These are phyloP conservation scores for Vanrija sp. DNA, from an alignment of 1,284 basidiomycete species.

Conservation along the genomic window DNA sequence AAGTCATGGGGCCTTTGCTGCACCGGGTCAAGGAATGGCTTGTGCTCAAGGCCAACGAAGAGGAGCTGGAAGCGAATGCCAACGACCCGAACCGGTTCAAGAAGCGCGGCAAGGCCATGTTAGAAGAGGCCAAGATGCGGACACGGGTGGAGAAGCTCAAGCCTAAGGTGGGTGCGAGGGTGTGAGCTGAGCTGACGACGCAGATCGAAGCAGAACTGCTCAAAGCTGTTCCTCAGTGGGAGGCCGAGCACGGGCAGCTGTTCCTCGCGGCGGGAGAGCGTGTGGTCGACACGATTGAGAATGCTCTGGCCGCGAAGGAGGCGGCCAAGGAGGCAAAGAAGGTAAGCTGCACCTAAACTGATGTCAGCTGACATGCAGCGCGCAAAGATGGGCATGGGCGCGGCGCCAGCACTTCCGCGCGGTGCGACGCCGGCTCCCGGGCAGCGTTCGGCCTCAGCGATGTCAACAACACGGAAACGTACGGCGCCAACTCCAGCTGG, in stretches of 20 bases:
- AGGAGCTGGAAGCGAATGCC: conserved; percentile 63
- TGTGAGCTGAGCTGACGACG: not conserved
- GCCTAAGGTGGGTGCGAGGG: conserved; percentile 65
- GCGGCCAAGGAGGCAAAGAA: conserved; percentile 72
- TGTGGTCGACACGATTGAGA: conserved; percentile 73
- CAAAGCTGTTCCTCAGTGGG: conserved; percentile 77
- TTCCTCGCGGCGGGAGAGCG: conserved; percentile 85
- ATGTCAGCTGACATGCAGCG: conserved; percentile 16
- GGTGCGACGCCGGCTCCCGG: conserved; percentile 15
- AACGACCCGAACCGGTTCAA: conserved; percentile 47
- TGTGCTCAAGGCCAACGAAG: conserved; percentile 84
- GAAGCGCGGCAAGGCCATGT: conserved; percentile 62
- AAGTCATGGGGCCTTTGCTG: conserved; percentile 71
- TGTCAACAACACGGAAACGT: conserved; percentile 24
- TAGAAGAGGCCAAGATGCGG: conserved; percentile 95
- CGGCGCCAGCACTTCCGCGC: conserved; percentile 22
- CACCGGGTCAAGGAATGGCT: conserved; percentile 80
- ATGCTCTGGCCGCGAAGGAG: conserved; percentile 58
- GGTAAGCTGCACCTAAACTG: conserved; percentile 27
- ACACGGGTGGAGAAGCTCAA: conserved; percentile 94
- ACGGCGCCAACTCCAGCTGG: conserved; percentile 36
- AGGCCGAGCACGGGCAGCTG: conserved; percentile 66
- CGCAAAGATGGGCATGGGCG: conserved; percentile 23
- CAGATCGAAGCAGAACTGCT: conserved; percentile 87
- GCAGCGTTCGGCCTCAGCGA: conserved; percentile 1